Evolutionary conservation across 108 stramenopile species (phyloP).

Genomic region (Tribonema minus): DNA sequence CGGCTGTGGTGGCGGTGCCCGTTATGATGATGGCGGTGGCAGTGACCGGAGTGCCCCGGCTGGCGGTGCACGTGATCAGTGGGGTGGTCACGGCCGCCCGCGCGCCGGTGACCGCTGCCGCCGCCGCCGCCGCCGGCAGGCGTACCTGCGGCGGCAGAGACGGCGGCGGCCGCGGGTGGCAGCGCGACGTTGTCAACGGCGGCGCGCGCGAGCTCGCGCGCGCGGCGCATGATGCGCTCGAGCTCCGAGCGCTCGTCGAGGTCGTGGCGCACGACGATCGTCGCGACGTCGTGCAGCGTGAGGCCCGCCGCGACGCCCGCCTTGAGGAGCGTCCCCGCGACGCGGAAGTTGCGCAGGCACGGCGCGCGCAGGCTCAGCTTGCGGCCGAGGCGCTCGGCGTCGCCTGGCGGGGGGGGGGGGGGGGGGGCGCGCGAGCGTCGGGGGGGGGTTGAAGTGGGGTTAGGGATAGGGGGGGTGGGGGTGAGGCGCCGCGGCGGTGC

Average conservation of each 20-base stretch:
- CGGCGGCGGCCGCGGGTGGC: not conserved
- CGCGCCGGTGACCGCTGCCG: not conserved
- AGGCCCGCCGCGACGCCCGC: slow-evolving; percentile 25
- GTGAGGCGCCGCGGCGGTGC: not conserved
- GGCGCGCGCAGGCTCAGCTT: slow-evolving; percentile 10
- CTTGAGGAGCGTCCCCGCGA: slow-evolving; percentile 17
- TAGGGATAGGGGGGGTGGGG: not conserved
- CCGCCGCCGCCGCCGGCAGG: not conserved
- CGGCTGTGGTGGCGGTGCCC: not conserved
- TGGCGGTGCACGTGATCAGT: not conserved
- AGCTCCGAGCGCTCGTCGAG: slow-evolving; percentile 31
- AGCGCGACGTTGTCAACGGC: slow-evolving; percentile 19
- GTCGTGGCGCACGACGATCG: slow-evolving; percentile 27
- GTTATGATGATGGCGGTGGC: too few species aligned
- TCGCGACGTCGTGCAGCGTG: slow-evolving; percentile 27
- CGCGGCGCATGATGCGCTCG: not conserved
- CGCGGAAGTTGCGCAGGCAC: slow-evolving; percentile 11
- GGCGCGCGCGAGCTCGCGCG: slow-evolving; percentile 25
- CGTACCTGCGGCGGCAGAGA: not conserved
- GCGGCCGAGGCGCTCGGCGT: slow-evolving; percentile 17
- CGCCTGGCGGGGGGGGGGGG: not conserved
- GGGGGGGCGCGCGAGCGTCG: too few species aligned
- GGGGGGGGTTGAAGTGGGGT: too few species aligned
- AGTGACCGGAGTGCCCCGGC: not conserved
- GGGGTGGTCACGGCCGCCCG: not conserved